Evolutionary conservation across 345 rosid species (phyloP).

Genomic region (Eucalyptus brandiana): DNA sequence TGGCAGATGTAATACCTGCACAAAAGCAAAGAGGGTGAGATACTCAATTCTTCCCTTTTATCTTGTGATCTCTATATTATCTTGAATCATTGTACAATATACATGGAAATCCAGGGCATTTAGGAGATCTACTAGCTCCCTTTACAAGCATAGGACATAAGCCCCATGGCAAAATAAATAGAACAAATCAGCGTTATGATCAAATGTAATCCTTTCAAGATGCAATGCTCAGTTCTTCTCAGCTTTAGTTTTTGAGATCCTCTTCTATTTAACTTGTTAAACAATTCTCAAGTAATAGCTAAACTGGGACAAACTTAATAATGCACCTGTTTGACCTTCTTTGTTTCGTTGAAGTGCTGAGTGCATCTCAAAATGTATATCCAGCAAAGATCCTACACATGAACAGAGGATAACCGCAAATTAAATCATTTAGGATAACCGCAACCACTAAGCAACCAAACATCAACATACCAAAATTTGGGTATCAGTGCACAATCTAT

Average conservation of each 20-base stretch:
- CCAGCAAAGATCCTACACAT: slow-evolving; percentile 77
- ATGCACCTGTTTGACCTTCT: slow-evolving; percentile 82
- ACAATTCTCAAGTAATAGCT: neutral
- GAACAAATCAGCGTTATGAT: neutral
- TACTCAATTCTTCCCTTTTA: neutral
- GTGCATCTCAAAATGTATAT: slow-evolving; percentile 60
- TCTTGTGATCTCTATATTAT: neutral
- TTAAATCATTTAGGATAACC: neutral
- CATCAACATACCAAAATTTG: neutral
- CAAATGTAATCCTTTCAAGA: neutral
- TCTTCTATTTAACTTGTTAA: neutral
- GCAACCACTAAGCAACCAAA: neutral
- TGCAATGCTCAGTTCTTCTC: neutral
- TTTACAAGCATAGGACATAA: neutral
- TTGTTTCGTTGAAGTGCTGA: slow-evolving; percentile 69
- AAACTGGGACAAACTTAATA: neutral
- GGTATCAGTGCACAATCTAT: neutral
- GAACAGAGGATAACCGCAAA: neutral
- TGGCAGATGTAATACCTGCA: slow-evolving; percentile 68
- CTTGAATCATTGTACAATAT: neutral
- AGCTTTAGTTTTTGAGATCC: neutral
- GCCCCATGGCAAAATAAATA: neutral
- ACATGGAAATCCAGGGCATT: neutral
- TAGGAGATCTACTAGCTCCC: neutral
- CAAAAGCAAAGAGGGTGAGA: neutral